Percentiles rank a stretch among this genome's conserved stretches.
phyloP scores from a whole-genome alignment of 2,329 filamentous ascomycete genomes.

The Fusarium proliferatum region DNA sequence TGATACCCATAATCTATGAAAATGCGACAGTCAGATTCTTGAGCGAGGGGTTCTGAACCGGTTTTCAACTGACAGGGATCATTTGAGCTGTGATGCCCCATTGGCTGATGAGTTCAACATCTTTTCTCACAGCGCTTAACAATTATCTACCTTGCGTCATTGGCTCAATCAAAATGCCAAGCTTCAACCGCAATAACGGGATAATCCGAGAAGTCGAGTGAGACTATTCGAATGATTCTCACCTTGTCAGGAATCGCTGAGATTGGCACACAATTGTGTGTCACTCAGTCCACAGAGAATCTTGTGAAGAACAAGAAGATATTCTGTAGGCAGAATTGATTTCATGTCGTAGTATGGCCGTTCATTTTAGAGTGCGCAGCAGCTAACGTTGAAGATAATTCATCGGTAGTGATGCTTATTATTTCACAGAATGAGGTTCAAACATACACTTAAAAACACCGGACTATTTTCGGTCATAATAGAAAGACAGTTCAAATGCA shows the following conservation, averaged over 20 bases:
- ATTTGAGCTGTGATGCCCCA: background rate
- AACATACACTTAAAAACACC: background rate
- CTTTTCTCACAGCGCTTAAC: background rate
- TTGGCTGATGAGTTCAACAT: background rate
- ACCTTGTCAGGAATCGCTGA: rapidly evolving
- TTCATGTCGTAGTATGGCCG: rapidly evolving
- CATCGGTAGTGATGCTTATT: background rate
- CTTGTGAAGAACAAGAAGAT: background rate
- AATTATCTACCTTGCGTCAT: background rate
- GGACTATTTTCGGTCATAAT: rapidly evolving
- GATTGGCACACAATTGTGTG: background rate
- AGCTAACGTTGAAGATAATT: rapidly evolving
- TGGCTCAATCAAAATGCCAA: background rate
- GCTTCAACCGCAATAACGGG: rapidly evolving
- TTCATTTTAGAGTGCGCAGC: background rate
- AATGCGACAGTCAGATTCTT: background rate
- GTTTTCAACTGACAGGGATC: background rate
- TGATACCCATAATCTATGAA: background rate
- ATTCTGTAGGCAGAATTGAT: rapidly evolving
- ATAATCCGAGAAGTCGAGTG: background rate
- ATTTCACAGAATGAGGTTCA: background rate
- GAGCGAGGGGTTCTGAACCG: background rate
- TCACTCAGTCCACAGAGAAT: too few relatives aligned
- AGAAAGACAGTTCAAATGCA: background rate
- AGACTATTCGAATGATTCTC: background rate